A percentile compares a stretch with the other conserved stretches of the same genome.
Conservation (phyloP, 129 eudicot species). For the Pseudognaphalium luteoalbum region DNA sequence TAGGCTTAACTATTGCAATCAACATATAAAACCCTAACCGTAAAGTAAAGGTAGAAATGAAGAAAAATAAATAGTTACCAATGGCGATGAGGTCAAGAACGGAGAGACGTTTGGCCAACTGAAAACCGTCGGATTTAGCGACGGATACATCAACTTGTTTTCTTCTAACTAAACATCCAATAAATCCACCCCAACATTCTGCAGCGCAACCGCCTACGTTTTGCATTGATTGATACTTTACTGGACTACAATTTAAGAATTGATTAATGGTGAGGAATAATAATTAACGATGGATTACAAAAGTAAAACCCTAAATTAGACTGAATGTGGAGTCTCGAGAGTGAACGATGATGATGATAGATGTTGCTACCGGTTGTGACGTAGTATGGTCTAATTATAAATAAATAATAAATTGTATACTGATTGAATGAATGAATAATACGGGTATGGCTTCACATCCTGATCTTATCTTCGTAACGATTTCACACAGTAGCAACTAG, state of each 20-base stretch:
- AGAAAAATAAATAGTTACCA: conserved; percentile 36
- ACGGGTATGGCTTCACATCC: no score
- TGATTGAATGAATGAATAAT: no score
- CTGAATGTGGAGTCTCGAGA: neutral
- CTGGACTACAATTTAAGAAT: no score
- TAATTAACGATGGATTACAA: no score
- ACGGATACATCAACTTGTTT: conserved; percentile 77
- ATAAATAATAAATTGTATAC: no score
- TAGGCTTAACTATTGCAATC: no score
- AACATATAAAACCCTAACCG: neutral
- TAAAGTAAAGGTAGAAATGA: neutral
- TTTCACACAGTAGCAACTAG: no score
- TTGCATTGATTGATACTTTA: neutral
- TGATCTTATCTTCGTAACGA: no score
- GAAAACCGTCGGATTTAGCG: conserved; percentile 46
- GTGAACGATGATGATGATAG: neutral
- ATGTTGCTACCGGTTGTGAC: neutral
- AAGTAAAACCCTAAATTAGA: neutral
- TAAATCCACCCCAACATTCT: conserved; percentile 3
- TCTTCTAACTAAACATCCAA: conserved; percentile 63
- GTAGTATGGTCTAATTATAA: no score
- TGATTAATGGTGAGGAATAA: no score
- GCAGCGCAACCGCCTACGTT: neutral
- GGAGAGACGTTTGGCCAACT: conserved; percentile 80
- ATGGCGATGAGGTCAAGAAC: conserved; percentile 83